These are phyloP conservation scores for Neurospora intermedia DNA, from an alignment of 495 filamentous ascomycete species.

Conservation along the genomic window DNA sequence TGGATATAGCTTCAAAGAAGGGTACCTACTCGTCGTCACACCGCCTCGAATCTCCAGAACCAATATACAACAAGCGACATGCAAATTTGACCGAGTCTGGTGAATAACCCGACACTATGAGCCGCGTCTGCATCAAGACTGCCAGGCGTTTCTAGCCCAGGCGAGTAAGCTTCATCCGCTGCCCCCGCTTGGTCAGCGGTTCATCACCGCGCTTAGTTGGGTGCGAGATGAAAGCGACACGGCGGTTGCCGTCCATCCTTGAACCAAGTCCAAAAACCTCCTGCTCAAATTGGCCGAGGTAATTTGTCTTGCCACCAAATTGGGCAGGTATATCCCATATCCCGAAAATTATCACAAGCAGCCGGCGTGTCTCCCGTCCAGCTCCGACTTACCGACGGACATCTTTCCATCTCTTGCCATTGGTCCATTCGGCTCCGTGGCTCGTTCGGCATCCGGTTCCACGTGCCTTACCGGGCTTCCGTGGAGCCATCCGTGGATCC, in stretches of 20 bases:
- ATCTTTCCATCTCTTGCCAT: background rate
- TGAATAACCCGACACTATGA: background rate
- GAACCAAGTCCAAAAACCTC: background rate
- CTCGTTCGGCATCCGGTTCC: background rate
- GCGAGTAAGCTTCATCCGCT: background rate
- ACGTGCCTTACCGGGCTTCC: background rate
- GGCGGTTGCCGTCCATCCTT: background rate
- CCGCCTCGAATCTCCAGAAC: background rate
- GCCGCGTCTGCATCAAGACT: background rate
- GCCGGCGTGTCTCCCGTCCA: background rate
- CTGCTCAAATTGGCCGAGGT: background rate
- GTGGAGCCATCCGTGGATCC: background rate
- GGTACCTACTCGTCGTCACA: background rate
- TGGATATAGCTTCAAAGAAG: background rate
- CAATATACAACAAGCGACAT: background rate
- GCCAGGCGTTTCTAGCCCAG: too few species aligned
- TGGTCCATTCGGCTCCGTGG: background rate
- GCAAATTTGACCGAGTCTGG: background rate
- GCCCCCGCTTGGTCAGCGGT: background rate
- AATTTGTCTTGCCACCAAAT: background rate
- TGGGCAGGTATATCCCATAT: background rate
- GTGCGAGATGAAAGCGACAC: background rate
- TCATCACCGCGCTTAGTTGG: background rate
- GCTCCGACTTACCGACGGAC: background rate
- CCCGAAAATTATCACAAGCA: background rate